Conservation (phyloP, 2,329 filamentous ascomycete species). For the Exserohilum turcica region DNA sequence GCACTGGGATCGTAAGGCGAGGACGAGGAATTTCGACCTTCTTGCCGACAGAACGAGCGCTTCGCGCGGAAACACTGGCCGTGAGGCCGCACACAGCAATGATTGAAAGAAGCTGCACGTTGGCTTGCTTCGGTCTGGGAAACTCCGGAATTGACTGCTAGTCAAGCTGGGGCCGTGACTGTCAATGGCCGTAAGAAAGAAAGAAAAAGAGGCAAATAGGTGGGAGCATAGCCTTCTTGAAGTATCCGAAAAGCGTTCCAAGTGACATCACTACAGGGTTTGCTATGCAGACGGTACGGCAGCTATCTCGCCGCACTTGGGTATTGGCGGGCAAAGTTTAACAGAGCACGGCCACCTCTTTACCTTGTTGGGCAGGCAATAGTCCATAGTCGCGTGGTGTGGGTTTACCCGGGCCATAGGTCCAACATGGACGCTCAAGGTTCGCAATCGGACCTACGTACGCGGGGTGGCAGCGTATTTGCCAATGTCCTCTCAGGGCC, state of each 20-base stretch:
- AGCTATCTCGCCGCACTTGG: constrained; percentile 9
- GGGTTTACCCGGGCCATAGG: neutral
- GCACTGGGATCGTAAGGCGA: constrained; percentile 28
- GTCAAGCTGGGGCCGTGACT: constrained; percentile 9
- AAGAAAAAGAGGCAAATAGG: neutral
- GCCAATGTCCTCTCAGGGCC: neutral
- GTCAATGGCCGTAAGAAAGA: constrained; percentile 7
- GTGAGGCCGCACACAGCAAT: constrained; percentile 38
- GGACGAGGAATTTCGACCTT: constrained; percentile 35
- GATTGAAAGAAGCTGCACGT: constrained; percentile 42
- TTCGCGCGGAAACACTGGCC: constrained; percentile 34
- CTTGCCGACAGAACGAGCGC: constrained; percentile 37
- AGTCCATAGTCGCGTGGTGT: neutral
- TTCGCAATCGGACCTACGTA: neutral
- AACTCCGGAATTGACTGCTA: neutral
- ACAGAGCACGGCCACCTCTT: constrained; percentile 6
- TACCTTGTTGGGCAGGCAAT: constrained; percentile 22
- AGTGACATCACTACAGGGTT: constrained; percentile 14
- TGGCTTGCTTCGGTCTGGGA: constrained; percentile 9
- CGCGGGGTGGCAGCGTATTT: neutral
- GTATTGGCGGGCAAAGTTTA: constrained; percentile 17
- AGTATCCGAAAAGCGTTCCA: neutral
- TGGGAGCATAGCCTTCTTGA: constrained; percentile 7
- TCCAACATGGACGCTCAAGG: neutral
- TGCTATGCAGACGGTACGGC: constrained; percentile 11